Conservation (phyloP, 139 green algal genomes). For the Edaphochlamys debaryana region DNA sequence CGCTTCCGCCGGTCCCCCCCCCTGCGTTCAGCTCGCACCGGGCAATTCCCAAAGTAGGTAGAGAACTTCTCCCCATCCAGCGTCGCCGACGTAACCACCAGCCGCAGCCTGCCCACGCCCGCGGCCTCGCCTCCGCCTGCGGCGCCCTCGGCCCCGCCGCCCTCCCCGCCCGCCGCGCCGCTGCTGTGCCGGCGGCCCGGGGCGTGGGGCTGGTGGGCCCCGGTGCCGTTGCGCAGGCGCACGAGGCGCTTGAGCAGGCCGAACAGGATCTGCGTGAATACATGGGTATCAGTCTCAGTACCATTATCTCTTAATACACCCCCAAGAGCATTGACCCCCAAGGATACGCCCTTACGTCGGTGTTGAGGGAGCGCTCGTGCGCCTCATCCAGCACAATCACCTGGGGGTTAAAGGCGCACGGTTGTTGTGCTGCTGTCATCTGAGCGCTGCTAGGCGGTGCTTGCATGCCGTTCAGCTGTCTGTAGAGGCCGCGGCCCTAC, state of each 20-base stretch:
- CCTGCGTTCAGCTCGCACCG: constrained; percentile 62
- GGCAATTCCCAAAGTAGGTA: constrained; percentile 86
- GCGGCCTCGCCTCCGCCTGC: not conserved
- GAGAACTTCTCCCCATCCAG: constrained; percentile 92
- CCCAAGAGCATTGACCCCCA: no score
- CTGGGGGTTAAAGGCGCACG: no score
- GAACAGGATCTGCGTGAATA: no score
- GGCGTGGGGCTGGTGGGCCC: no score
- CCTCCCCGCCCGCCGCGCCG: not conserved
- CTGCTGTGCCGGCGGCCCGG: not conserved
- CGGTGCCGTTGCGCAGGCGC: not conserved
- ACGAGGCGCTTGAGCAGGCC: constrained; percentile 88
- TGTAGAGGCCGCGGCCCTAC: no score
- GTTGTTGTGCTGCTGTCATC: no score
- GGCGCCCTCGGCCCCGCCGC: not conserved
- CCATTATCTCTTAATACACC: no score
- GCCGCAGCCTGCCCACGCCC: constrained; percentile 57
- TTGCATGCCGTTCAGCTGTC: no score
- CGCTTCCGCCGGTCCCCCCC: no score
- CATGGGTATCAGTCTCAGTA: no score
- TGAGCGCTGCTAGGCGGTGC: no score
- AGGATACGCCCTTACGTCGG: no score
- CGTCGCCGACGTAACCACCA: constrained; percentile 93
- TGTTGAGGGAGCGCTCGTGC: constrained; percentile 96
- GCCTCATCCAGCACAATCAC: constrained; percentile 96